Conservation (phyloP, 768 basidiomycete genomes). For the Suillus subluteus region DNA sequence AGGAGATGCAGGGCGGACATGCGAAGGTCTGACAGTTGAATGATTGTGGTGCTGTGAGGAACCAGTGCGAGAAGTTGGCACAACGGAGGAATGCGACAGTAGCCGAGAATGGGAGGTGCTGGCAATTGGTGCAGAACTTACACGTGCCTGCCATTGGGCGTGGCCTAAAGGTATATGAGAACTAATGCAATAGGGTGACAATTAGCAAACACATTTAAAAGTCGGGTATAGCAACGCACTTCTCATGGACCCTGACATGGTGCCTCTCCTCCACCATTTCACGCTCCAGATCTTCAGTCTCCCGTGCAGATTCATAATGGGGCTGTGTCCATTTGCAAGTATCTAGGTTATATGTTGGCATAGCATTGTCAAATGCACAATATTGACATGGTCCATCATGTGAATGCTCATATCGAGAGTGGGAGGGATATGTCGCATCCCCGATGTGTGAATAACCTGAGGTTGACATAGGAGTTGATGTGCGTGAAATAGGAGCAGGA, state of each 20-base stretch:
- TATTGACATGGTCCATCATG: not conserved
- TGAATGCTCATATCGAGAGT: not conserved
- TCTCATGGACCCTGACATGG: not conserved
- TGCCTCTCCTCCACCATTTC: not conserved
- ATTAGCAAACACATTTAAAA: not conserved
- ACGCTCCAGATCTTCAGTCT: not conserved
- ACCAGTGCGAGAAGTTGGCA: not conserved
- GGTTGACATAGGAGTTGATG: not conserved
- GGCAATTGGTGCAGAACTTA: slow-evolving; percentile 3
- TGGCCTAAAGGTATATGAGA: not conserved
- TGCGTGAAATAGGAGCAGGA: not conserved
- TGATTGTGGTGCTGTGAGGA: not conserved
- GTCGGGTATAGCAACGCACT: not conserved
- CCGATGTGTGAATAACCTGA: not conserved
- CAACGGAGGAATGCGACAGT: not conserved
- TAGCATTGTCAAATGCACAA: not conserved
- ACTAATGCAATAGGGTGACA: not conserved
- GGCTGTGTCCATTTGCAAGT: not conserved
- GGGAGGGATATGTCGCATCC: not conserved
- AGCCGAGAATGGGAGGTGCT: not conserved
- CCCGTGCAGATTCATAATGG: not conserved
- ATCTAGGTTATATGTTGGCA: not conserved
- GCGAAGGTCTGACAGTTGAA: not conserved
- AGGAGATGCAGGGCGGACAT: not conserved
- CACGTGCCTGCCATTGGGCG: not conserved